Evolutionary conservation across 2,329 filamentous ascomycete genomes (phyloP).

Genomic region (Colletotrichum horii): DNA sequence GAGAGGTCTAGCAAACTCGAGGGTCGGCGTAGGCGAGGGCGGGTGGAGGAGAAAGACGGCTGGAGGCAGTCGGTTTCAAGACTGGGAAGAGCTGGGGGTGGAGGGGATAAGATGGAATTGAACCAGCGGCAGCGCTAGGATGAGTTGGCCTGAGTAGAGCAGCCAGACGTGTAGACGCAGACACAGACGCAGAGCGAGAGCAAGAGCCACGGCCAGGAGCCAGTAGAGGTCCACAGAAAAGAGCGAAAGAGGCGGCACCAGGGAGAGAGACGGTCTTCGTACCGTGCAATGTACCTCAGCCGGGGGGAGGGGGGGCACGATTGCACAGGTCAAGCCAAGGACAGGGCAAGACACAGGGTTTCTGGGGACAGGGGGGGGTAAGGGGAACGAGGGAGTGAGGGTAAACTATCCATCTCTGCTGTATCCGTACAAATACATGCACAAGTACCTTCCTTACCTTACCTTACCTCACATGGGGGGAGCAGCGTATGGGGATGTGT

Average conservation of each 20-base stretch:
- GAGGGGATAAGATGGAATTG: conserved; percentile 25
- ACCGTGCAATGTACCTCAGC: background rate
- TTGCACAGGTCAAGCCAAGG: conserved; percentile 2
- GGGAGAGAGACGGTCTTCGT: background rate
- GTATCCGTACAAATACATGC: background rate
- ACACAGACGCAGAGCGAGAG: background rate
- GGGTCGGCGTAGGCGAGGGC: conserved; percentile 6
- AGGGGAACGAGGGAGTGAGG: background rate
- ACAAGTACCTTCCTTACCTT: background rate
- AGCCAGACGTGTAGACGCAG: background rate
- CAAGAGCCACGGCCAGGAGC: background rate
- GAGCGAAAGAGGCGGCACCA: background rate
- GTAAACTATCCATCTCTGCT: background rate
- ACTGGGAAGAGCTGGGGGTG: conserved; percentile 21
- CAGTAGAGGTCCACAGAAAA: background rate
- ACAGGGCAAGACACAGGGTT: conserved; percentile 19
- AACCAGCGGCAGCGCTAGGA: conserved; percentile 15
- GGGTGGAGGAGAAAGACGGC: conserved; percentile 3
- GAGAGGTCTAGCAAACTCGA: conserved; percentile 7
- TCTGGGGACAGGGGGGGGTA: background rate
- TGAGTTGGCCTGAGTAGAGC: conserved; percentile 15
- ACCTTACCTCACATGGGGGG: background rate
- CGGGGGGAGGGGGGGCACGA: background rate
- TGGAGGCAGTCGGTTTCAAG: conserved; percentile 14
- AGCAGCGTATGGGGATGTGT: background rate